Conservation (phyloP, 23 red algal species). For the Cyanidium caldarium region DNA sequence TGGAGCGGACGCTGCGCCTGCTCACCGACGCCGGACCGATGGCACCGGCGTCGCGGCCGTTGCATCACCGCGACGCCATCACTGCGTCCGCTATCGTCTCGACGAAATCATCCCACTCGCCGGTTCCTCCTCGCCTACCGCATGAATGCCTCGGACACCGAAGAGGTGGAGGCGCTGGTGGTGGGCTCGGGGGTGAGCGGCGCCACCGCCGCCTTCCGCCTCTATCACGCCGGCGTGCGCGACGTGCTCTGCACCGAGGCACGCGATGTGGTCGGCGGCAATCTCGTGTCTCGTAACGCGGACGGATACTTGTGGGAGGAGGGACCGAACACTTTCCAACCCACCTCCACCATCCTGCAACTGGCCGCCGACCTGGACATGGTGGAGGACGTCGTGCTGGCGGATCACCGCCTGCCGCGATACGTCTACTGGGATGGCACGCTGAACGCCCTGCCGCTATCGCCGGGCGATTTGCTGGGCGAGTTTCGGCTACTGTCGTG, state of each 20-base stretch:
- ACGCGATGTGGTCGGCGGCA: constrained; percentile 58
- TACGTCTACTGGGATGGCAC: constrained; percentile 71
- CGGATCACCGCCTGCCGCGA: constrained; percentile 68
- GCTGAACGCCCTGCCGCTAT: constrained; percentile 50
- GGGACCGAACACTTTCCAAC: constrained; percentile 93
- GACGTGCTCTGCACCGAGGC: constrained; percentile 53
- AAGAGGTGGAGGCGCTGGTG: constrained; percentile 37
- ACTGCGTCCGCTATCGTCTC: too few species aligned
- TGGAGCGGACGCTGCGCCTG: too few species aligned
- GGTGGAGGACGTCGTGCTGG: constrained; percentile 48
- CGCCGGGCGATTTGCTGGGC: constrained; percentile 41
- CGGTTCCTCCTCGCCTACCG: too few species aligned
- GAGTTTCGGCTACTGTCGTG: constrained; percentile 48
- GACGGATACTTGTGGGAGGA: constrained; percentile 88
- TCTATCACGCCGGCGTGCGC: constrained; percentile 20
- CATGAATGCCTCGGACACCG: neutral
- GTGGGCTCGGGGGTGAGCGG: constrained; percentile 78
- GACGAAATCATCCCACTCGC: too few species aligned
- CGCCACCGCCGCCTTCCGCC: constrained; percentile 33
- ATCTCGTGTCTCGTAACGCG: constrained; percentile 39
- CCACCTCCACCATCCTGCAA: constrained; percentile 55
- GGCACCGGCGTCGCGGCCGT: too few species aligned
- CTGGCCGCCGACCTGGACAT: constrained; percentile 56
- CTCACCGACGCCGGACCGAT: too few species aligned
- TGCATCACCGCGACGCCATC: too few species aligned